Conservation (phyloP, 192 early-diverging fungal species). For the Coemansia sp. region DNA sequence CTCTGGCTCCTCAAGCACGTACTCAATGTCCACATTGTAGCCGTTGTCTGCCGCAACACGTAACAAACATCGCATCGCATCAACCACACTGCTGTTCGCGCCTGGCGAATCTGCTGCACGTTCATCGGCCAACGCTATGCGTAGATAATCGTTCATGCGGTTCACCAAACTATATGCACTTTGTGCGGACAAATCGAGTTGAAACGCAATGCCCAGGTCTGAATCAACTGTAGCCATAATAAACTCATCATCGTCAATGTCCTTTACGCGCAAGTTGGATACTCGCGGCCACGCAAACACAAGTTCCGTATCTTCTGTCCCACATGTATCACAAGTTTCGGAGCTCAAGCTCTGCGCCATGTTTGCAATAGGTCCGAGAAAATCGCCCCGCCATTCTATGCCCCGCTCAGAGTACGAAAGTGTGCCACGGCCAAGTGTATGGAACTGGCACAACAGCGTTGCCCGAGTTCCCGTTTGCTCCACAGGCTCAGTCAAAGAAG, state of each 20-base stretch:
- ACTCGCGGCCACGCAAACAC: slow-evolving; percentile 40
- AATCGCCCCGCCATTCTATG: slow-evolving; percentile 23
- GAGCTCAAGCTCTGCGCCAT: slow-evolving; percentile 6
- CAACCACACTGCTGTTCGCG: not conserved
- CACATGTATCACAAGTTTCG: not conserved
- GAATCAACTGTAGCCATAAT: slow-evolving; percentile 44
- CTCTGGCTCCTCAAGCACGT: not conserved
- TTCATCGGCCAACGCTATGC: not conserved
- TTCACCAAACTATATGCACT: not conserved
- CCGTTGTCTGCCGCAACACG: not conserved
- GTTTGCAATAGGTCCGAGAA: slow-evolving; percentile 27
- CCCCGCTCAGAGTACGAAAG: slow-evolving; percentile 13
- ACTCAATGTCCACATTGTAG: not conserved
- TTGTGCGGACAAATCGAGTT: not conserved
- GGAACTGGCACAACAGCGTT: slow-evolving; percentile 43
- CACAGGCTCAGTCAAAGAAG: not conserved
- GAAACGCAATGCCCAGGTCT: slow-evolving; percentile 39
- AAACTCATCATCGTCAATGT: slow-evolving; percentile 24
- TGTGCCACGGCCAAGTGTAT: slow-evolving; percentile 38
- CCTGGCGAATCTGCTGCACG: not conserved
- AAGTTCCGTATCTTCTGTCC: slow-evolving; percentile 10
- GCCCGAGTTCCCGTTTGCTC: slow-evolving; percentile 3
- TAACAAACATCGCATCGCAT: not conserved
- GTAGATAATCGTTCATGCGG: slow-evolving; percentile 1
- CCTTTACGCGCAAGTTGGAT: slow-evolving; percentile 27